These are phyloP conservation scores for Suillus subaureus DNA, from an alignment of 768 basidiomycete genomes.

Conservation along the genomic window DNA sequence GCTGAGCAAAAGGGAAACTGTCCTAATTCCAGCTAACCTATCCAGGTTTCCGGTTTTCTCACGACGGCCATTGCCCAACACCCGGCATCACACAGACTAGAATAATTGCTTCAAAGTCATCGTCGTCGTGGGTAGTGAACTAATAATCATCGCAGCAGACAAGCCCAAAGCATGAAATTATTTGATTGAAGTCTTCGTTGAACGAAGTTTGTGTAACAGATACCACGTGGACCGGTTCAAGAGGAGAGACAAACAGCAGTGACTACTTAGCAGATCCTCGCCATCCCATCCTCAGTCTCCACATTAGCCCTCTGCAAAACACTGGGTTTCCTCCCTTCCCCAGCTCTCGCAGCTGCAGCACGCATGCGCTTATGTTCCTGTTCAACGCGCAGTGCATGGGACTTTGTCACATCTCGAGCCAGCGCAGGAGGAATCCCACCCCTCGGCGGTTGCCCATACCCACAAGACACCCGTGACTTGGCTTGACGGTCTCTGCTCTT, in stretches of 20 bases:
- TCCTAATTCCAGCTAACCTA: slow-evolving; percentile 16
- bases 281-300: background rate
- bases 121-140: background rate
- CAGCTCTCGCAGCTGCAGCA: slow-evolving; percentile 14
- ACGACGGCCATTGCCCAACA: slow-evolving; percentile 23
- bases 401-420: slow-evolving; percentile 33
- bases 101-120: background rate
- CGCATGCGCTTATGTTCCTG: slow-evolving; percentile 23
- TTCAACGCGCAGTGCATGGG: slow-evolving; percentile 26
- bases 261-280: background rate
- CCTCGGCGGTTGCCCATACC: slow-evolving; percentile 24
- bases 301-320: slow-evolving; percentile 20
- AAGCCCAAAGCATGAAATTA: background rate
- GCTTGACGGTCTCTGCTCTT: slow-evolving; percentile 1
- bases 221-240: background rate
- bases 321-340: slow-evolving; percentile 26
- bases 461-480: slow-evolving; percentile 7
- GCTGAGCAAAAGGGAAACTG: slow-evolving; percentile 24
- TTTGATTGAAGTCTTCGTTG: background rate
- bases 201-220: background rate
- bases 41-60: background rate
- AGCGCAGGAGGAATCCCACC: slow-evolving; percentile 34
- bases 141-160: background rate
- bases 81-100: background rate
- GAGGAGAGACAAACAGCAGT: background rate